Conservation (phyloP, 257 asterid species). For the Osmanthus fragrans region DNA sequence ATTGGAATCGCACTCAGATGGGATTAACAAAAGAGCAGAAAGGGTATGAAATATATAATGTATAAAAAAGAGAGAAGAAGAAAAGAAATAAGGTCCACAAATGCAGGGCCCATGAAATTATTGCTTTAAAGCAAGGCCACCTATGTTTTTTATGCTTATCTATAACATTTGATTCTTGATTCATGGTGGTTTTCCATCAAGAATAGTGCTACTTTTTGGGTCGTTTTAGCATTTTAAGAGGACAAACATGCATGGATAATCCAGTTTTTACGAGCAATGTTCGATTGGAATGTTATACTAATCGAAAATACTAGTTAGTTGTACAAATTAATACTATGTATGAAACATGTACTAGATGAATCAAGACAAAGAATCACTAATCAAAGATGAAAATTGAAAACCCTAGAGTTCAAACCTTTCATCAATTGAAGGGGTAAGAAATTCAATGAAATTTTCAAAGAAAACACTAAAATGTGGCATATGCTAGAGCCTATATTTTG, state of each 20-base stretch:
- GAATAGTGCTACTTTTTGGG: too few species aligned
- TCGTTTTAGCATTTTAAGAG: background rate
- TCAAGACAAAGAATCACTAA: too few species aligned
- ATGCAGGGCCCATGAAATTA: constrained; percentile 24
- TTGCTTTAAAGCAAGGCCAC: constrained; percentile 22
- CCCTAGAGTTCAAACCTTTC: background rate
- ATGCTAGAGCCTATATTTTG: background rate
- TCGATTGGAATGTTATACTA: too few species aligned
- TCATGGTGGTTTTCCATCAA: constrained; percentile 6
- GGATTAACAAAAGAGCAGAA: too few species aligned
- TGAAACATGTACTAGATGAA: too few species aligned
- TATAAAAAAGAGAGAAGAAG: background rate
- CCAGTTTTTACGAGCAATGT: too few species aligned
- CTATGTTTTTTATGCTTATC: constrained; percentile 17
- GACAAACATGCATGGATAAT: too few species aligned
- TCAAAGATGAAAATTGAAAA: background rate
- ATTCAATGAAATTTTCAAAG: background rate
- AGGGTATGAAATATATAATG: background rate
- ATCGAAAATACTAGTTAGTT: too few species aligned
- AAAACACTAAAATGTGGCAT: background rate
- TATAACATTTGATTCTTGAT: constrained; percentile 18
- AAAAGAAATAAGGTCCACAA: background rate
- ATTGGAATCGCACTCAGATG: constrained; percentile 1
- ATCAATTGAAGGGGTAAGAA: background rate
- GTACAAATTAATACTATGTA: too few species aligned